Evolutionary conservation across 75 land plant genomes (phyloP).

Genomic region (Pseudotsuga menziesii): DNA sequence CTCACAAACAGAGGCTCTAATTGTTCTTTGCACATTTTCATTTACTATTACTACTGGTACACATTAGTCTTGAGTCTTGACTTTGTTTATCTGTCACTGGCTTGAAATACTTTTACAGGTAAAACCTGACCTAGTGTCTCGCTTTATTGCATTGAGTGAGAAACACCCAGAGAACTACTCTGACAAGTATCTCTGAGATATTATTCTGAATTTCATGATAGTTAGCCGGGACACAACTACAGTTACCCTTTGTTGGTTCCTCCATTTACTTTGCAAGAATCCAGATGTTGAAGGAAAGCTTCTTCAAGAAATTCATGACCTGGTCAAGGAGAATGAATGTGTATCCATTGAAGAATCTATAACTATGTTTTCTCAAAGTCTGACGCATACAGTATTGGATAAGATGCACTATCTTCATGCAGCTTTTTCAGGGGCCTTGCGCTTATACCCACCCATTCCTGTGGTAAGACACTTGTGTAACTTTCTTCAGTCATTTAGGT

Average conservation of each 20-base stretch:
- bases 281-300: conserved; percentile 54
- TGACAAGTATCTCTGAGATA: conserved; percentile 52
- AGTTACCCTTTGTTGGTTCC: conserved; percentile 71
- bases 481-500: neutral
- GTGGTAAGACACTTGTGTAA: conserved; percentile 26
- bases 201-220: conserved; percentile 62
- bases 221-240: conserved; percentile 89
- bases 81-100: neutral
- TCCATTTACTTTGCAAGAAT: conserved; percentile 62
- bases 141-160: conserved; percentile 45
- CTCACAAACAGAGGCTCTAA: neutral
- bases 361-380: neutral
- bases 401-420: conserved; percentile 85
- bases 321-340: neutral
- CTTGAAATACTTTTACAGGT: conserved; percentile 5
- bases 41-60: neutral
- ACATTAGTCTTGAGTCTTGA: neutral
- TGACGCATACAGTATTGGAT: conserved; percentile 11
- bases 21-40: neutral
- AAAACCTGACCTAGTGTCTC: conserved; percentile 66
- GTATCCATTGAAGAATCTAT: neutral
- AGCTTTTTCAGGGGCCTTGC: conserved; percentile 63
- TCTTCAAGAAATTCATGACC: conserved; percentile 14
- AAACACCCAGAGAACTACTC: conserved; percentile 28
- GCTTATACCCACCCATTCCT: conserved; percentile 84